Conservation (phyloP, 1,284 basidiomycete species). For the Wolfiporia cocos region DNA sequence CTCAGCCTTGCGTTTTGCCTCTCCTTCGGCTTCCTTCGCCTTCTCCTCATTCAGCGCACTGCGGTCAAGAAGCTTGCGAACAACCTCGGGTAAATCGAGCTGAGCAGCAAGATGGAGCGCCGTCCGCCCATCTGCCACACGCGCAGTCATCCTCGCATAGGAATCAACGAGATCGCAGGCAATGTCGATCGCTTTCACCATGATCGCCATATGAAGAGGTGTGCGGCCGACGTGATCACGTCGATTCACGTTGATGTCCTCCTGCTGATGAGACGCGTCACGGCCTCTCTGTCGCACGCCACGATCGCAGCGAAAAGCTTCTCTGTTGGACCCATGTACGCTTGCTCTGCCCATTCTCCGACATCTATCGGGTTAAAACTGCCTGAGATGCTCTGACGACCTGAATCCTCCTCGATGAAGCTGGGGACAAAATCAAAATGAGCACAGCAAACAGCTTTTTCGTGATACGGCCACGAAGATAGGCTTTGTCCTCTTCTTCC, state of each 20-base stretch:
- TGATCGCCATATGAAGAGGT: constrained; percentile 46
- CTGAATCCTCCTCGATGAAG: constrained; percentile 53
- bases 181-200: constrained; percentile 38
- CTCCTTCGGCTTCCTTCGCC: constrained; percentile 25
- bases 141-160: constrained; percentile 45
- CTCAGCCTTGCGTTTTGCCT: constrained; percentile 21
- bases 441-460: constrained; percentile 20
- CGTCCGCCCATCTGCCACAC: constrained; percentile 48
- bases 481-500: constrained; percentile 43
- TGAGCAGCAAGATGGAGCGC: constrained; percentile 52
- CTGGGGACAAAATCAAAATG: constrained; percentile 19
- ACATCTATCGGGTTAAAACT: constrained; percentile 61
- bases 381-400: constrained; percentile 52
- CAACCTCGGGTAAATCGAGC: constrained; percentile 32
- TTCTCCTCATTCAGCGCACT: constrained; percentile 34
- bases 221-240: constrained; percentile 57
- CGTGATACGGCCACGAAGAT: constrained; percentile 47
- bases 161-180: constrained; percentile 45
- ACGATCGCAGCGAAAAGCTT: constrained; percentile 50
- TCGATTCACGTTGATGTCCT: constrained; percentile 38
- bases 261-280: constrained; percentile 32
- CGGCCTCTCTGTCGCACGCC: constrained; percentile 31
- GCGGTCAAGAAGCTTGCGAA: constrained; percentile 43
- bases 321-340: constrained; percentile 46
- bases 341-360: constrained; percentile 58